These are phyloP conservation scores for Fallopia convolvulus DNA, from an alignment of 148 eudicot species.

Conservation along the genomic window DNA sequence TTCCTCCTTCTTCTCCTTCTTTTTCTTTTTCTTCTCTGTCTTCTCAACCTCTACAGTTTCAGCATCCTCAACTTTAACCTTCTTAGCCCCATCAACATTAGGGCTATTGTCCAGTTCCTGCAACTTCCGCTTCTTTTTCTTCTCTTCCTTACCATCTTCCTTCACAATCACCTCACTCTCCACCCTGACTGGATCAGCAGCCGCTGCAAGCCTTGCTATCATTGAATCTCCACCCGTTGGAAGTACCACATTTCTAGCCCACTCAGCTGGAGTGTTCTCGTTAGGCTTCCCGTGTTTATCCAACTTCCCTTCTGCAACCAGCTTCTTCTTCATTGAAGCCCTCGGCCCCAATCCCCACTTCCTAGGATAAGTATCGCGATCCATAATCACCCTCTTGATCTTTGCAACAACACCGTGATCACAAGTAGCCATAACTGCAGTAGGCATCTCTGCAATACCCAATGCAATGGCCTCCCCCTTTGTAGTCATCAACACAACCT, in stretches of 20 bases:
- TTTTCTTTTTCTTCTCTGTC: constrained; percentile 36
- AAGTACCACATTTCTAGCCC: constrained; percentile 75
- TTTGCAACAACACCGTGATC: constrained; percentile 94
- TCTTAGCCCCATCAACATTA: constrained; percentile 43
- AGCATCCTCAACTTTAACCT: constrained; percentile 32
- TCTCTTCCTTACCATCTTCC: constrained; percentile 16
- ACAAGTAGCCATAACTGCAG: constrained; percentile 96
- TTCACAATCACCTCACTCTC: constrained; percentile 19
- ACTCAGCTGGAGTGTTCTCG: constrained; percentile 75
- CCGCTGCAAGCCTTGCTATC: constrained; percentile 67
- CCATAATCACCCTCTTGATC: constrained; percentile 99
- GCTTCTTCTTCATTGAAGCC: constrained; percentile 89
- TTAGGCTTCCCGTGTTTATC: constrained; percentile 77
- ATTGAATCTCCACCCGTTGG: constrained; percentile 76
- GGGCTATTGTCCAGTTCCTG: background rate
- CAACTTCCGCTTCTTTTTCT: constrained; percentile 30
- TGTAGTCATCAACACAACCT: constrained; percentile 84
- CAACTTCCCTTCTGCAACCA: constrained; percentile 76
- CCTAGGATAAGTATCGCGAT: constrained; percentile 89
- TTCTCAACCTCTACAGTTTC: constrained; percentile 25
- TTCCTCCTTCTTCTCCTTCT: constrained; percentile 23
- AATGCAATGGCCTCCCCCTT: constrained; percentile 40
- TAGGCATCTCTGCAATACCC: constrained; percentile 96
- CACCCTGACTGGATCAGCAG: constrained; percentile 25
- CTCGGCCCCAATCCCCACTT: constrained; percentile 94